Evolutionary conservation across 306 rosid species (phyloP).

Genomic region (Trifolium pratense): DNA sequence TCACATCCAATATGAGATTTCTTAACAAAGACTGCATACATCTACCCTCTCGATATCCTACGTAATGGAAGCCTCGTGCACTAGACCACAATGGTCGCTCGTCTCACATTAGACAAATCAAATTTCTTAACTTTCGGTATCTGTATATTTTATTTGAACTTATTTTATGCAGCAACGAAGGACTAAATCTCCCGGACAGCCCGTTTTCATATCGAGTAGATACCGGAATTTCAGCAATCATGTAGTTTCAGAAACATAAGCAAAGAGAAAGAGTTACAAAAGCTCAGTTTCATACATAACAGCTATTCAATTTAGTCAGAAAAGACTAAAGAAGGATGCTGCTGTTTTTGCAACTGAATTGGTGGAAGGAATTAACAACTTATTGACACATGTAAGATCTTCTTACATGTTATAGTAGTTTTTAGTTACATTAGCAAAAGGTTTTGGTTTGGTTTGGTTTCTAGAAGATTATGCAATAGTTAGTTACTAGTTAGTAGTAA

Average conservation of each 20-base stretch:
- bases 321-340: background rate
- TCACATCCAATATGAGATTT: no score
- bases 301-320: background rate
- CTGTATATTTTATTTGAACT: background rate
- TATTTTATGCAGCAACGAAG: constrained; percentile 52
- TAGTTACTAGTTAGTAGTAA: background rate
- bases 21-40: background rate
- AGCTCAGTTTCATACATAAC: background rate
- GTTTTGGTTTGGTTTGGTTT: constrained; percentile 15
- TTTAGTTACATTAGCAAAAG: background rate
- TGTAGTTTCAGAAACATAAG: constrained; percentile 13
- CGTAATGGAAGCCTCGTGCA: background rate
- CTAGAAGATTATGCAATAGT: constrained; percentile 25
- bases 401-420: background rate
- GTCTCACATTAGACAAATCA: background rate
- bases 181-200: constrained; percentile 77
- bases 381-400: background rate
- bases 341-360: background rate
- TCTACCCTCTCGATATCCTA: background rate
- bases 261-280: background rate
- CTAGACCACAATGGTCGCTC: background rate
- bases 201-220: constrained; percentile 56
- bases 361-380: background rate
- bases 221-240: constrained; percentile 39
- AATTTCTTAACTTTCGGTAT: background rate